Conservation (phyloP, 177 flowering plant species). For the Vitis hybrid region DNA sequence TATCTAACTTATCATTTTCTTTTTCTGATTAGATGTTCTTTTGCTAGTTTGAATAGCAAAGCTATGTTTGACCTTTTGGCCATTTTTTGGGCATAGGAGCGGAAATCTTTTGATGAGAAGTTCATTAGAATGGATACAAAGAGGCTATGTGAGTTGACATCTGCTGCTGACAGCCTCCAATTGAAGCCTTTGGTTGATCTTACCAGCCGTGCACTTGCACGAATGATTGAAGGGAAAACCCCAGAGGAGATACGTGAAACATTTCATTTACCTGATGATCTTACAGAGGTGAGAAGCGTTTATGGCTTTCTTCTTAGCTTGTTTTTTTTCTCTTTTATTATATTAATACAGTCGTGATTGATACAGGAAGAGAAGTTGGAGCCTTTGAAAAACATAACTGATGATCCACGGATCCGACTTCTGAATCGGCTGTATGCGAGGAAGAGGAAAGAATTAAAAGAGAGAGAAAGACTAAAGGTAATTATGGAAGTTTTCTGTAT, state of each 20-base stretch:
- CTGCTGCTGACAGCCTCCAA: conserved; percentile 91
- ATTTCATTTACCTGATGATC: conserved; percentile 90
- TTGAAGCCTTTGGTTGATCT: conserved; percentile 89
- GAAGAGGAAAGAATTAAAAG: conserved; percentile 84
- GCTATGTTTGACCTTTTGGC: not conserved
- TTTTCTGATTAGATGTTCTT: not conserved
- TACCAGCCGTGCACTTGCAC: conserved; percentile 92
- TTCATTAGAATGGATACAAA: conserved; percentile 85
- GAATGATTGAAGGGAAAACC: conserved; percentile 91
- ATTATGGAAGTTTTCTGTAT: not conserved
- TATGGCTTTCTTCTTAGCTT: conserved; percentile 8
- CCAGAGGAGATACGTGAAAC: conserved; percentile 93
- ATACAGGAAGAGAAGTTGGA: conserved; percentile 87
- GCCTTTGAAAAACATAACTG: conserved; percentile 72
- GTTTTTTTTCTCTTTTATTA: conserved; percentile 1
- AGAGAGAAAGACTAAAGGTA: conserved; percentile 69
- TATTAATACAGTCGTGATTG: no score
- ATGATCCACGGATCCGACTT: conserved; percentile 86
- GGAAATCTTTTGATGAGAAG: conserved; percentile 84
- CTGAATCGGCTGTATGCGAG: conserved; percentile 83
- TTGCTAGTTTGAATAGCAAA: not conserved
- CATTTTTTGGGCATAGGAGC: conserved; percentile 46
- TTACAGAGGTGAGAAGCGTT: conserved; percentile 66
- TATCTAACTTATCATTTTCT: not conserved
- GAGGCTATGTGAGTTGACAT: conserved; percentile 78